Evolutionary conservation across 805 yeast genomes (phyloP).

Genomic region (Crinitomyces ghanaensis): DNA sequence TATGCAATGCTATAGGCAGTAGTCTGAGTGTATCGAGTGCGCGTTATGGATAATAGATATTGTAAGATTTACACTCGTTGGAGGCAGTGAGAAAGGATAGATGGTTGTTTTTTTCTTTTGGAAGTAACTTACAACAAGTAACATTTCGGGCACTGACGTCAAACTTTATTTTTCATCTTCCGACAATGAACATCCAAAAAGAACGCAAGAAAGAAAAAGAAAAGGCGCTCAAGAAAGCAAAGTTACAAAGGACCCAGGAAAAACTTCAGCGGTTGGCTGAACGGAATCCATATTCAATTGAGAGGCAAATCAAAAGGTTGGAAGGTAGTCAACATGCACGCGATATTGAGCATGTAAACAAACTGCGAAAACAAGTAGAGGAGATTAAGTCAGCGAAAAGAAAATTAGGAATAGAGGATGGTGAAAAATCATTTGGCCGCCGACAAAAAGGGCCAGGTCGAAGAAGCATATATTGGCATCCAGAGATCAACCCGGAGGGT

Average conservation of each 20-base stretch:
- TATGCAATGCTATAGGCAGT: too few relatives aligned
- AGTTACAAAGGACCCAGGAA: slow-evolving; percentile 16
- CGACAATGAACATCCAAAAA: too few relatives aligned
- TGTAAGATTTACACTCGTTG: too few relatives aligned
- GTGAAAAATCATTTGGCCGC: neutral
- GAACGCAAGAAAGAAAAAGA: slow-evolving; percentile 21
- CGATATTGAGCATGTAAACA: slow-evolving; percentile 7
- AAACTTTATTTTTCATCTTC: too few relatives aligned
- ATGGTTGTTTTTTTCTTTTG: too few relatives aligned
- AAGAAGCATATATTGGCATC: slow-evolving; percentile 20
- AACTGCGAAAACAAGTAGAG: slow-evolving; percentile 12
- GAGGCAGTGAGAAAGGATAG: too few relatives aligned
- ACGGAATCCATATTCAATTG: slow-evolving; percentile 12
- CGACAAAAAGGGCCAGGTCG: slow-evolving; percentile 13
- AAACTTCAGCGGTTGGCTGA: slow-evolving; percentile 16
- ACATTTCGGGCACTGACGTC: too few relatives aligned
- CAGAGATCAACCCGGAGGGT: slow-evolving; percentile 19
- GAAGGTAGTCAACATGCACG: slow-evolving; percentile 4
- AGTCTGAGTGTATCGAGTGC: too few relatives aligned
- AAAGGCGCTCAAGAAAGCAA: slow-evolving; percentile 19
- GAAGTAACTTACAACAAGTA: too few relatives aligned
- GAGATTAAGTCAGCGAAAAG: slow-evolving; percentile 12
- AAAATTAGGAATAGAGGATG: neutral
- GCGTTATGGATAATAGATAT: too few relatives aligned
- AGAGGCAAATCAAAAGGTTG: slow-evolving; percentile 18